A percentile compares a stretch with the other conserved stretches of the same genome.
phyloP scores from a whole-genome alignment of 306 rosid genomes.

The Sesbania bispinosa region DNA sequence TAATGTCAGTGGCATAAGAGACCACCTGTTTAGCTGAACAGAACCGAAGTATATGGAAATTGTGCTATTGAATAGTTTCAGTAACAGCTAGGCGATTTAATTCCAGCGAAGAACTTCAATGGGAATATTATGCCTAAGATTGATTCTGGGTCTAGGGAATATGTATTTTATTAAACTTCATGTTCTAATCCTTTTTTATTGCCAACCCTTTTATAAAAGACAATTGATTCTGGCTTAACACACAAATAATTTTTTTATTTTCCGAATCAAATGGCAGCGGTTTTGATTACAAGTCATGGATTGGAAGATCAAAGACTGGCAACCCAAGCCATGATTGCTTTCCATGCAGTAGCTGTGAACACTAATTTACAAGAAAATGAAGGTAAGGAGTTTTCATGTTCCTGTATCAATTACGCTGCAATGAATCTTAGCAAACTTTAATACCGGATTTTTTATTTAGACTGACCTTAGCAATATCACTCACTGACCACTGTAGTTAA shows the following conservation, averaged over 20 bases:
- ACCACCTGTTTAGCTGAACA: not conserved
- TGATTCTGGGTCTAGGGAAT: conserved; percentile 13
- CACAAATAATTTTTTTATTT: conserved; percentile 18
- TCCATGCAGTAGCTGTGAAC: conserved; percentile 89
- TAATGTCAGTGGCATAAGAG: not conserved
- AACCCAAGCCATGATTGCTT: conserved; percentile 86
- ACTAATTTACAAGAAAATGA: conserved; percentile 92
- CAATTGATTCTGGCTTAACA: conserved; percentile 3
- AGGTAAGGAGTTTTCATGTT: conserved; percentile 41
- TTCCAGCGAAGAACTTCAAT: not conserved
- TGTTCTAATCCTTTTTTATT: conserved; percentile 1
- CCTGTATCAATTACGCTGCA: conserved; percentile 8
- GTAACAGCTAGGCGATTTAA: not conserved
- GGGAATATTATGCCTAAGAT: conserved; percentile 1
- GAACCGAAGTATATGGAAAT: not conserved
- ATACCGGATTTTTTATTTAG: conserved; percentile 15
- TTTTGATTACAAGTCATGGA: conserved; percentile 80
- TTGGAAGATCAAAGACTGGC: conserved; percentile 84
- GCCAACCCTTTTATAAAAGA: not conserved
- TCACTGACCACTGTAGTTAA: not conserved
- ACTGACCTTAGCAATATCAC: not conserved
- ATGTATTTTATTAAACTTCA: not conserved
- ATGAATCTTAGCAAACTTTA: not conserved
- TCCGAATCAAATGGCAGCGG: conserved; percentile 50
- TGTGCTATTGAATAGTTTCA: not conserved